Conservation (phyloP, 2,329 filamentous ascomycete species). For the Fusarium setosum region DNA sequence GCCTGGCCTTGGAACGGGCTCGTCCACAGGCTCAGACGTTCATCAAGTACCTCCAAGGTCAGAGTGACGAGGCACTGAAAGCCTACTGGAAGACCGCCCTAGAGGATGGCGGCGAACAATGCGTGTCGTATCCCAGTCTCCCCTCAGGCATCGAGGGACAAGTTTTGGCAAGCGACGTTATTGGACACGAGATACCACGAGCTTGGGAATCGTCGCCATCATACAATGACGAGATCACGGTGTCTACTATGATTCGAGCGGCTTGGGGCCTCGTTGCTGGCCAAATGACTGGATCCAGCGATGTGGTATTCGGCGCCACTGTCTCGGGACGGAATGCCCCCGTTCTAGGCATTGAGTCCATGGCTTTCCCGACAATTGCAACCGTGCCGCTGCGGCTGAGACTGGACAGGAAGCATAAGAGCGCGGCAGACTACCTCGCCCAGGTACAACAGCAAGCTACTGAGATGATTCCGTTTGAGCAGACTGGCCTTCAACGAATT, state of each 20-base stretch:
- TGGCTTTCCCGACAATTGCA: conserved; percentile 49
- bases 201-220: neutral
- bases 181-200: conserved; percentile 57
- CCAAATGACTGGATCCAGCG: conserved; percentile 55
- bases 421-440: conserved; percentile 13
- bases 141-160: conserved; percentile 52
- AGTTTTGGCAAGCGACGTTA: conserved; percentile 56
- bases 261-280: conserved; percentile 63
- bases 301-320: conserved; percentile 57
- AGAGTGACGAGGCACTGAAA: conserved; percentile 50
- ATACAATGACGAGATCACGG: conserved; percentile 1
- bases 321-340: conserved; percentile 51
- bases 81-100: conserved; percentile 56
- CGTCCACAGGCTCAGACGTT: conserved; percentile 53
- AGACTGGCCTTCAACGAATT: conserved; percentile 37
- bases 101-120: neutral
- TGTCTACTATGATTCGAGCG: conserved; percentile 42
- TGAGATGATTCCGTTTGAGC: conserved; percentile 33
- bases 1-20: neutral
- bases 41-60: conserved; percentile 54
- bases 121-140: conserved; percentile 52
- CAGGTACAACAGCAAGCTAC: conserved; percentile 24
- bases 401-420: conserved; percentile 40
- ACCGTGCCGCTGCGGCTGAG: conserved; percentile 55
- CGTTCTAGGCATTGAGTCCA: conserved; percentile 31